Evolutionary conservation across 2,329 filamentous ascomycete genomes (phyloP).

Genomic region (Zymoseptoria tritici): DNA sequence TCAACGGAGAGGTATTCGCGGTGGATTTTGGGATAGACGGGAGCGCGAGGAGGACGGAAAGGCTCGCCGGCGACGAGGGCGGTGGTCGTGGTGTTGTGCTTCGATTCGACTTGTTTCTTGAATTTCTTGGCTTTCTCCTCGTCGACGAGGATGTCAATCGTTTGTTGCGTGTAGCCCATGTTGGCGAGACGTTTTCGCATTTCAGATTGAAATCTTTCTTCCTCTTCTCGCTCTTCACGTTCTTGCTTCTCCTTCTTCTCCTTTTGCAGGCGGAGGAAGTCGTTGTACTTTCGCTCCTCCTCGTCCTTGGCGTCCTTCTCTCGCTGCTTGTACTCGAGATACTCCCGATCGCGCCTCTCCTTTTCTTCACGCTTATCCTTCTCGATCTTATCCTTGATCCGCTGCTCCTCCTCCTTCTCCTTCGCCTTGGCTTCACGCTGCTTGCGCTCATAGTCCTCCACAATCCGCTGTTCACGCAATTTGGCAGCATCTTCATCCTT

Average conservation of each 20-base stretch:
- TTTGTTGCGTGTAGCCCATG: conserved; percentile 41
- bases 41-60: conserved; percentile 18
- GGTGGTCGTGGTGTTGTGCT: conserved; percentile 13
- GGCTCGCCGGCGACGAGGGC: conserved; percentile 2
- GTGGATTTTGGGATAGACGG: conserved; percentile 43
- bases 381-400: conserved; percentile 32
- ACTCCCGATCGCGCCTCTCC: conserved; percentile 30
- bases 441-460: conserved; percentile 25
- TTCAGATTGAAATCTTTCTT: conserved; percentile 37
- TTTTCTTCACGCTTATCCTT: conserved; percentile 32
- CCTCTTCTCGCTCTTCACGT: conserved; percentile 22
- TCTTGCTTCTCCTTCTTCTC: conserved; percentile 41
- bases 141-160: conserved; percentile 43
- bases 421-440: conserved; percentile 29
- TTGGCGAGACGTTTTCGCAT: conserved; percentile 40
- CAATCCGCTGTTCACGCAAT: conserved; percentile 18
- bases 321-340: conserved; percentile 18
- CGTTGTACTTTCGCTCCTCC: conserved; percentile 35
- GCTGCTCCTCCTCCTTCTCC: conserved; percentile 35
- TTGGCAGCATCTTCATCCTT: conserved; percentile 30
- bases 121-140: conserved; percentile 38
- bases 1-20: conserved; percentile 40
- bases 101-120: conserved; percentile 17
- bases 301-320: conserved; percentile 34
- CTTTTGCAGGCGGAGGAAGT: conserved; percentile 63